Evolutionary conservation across 345 rosid species (phyloP), one percentile per base, ranked within the genome.

Genomic region (Lumnitzera racemosa): DNA sequence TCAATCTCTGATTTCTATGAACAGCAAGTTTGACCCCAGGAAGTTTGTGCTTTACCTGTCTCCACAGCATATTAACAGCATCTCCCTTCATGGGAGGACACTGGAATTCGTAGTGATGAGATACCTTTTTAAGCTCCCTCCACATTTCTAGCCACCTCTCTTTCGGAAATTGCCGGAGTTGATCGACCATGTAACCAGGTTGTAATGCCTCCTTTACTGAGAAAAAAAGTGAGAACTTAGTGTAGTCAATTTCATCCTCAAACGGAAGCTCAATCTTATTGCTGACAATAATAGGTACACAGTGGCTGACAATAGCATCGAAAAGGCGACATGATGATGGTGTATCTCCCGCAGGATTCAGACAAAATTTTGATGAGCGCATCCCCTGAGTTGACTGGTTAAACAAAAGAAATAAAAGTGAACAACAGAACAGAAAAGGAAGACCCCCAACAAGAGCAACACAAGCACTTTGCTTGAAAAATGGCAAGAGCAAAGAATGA

Each of bases 261-360:
- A 67, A 91, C 1, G 98, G 95, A 16, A 91, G 86, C 81, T 91
- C 96, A 5, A 91, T 81, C 55, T 64, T 77, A 72, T 91, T 87
- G 25, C 98, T 89, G 68, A 89, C 80, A 55, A 91, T 82, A 54
- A 89, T 90, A 0, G 98, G 96, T 52, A 89, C 73, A 70, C 98
- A 89, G 74, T 87, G 95, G 74, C 95, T 89, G 63, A 81, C 90
- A 55, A 89, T 84, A 25, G 96, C 98, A 51, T 89, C 96, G 47
- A 88, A 91, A 25, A 89, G 68, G 17, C 96, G 86, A 74, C 92
- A 87, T 46, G 98, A 89, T 46, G 98, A 87, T 55, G 98, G 98
- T 14, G 98, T 87, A 56, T 91, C 98, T 56, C 98, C 96, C 4
- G 89, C 96, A 47, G 92, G 95, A 78, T 87, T 79, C 47, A 91